Evolutionary conservation across 2,329 filamentous ascomycete species (phyloP).

Genomic region (Thelonectria olida): DNA sequence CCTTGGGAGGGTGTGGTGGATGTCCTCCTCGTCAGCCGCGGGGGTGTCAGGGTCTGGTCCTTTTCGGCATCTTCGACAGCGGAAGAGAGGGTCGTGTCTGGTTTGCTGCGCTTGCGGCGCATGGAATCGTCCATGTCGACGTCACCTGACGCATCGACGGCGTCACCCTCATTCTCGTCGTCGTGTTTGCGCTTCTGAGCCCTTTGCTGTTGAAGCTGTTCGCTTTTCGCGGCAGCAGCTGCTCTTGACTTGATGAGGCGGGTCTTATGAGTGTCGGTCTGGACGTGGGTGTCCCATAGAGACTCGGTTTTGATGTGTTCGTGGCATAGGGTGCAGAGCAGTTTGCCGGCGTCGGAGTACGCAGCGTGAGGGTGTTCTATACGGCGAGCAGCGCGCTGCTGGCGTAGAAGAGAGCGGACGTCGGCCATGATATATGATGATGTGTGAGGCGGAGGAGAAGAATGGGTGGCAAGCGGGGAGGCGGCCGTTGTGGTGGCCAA

Average conservation of each 20-base stretch:
- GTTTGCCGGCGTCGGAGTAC: conserved; percentile 74
- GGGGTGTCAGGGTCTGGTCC: conserved; percentile 48
- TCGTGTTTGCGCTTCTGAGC: conserved; percentile 48
- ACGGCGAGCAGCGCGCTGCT: conserved; percentile 77
- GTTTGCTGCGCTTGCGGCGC: conserved; percentile 58
- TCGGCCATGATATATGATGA: conserved; percentile 70
- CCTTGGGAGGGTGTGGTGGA: conserved; percentile 64
- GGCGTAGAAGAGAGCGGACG: conserved; percentile 80
- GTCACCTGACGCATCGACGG: conserved; percentile 41
- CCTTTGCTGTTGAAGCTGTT: conserved; percentile 21
- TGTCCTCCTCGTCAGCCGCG: conserved; percentile 54
- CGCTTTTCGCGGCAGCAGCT: conserved; percentile 24
- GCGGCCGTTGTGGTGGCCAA: conserved; percentile 10
- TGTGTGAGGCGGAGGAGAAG: not conserved
- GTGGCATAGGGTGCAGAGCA: conserved; percentile 74
- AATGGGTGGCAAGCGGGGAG: conserved; percentile 5
- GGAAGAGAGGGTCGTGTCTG: conserved; percentile 40
- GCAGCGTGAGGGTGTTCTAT: conserved; percentile 75
- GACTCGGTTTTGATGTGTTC: conserved; percentile 71
- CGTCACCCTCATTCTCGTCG: conserved; percentile 42
- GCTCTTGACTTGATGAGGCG: conserved; percentile 35
- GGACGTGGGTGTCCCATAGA: conserved; percentile 72
- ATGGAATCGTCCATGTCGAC: conserved; percentile 46
- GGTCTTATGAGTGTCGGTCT: conserved; percentile 53
- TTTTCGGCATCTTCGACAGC: conserved; percentile 28